These are phyloP conservation scores for Exophiala alcalophila DNA, from an alignment of 2,329 filamentous ascomycete genomes.

Conservation along the genomic window DNA sequence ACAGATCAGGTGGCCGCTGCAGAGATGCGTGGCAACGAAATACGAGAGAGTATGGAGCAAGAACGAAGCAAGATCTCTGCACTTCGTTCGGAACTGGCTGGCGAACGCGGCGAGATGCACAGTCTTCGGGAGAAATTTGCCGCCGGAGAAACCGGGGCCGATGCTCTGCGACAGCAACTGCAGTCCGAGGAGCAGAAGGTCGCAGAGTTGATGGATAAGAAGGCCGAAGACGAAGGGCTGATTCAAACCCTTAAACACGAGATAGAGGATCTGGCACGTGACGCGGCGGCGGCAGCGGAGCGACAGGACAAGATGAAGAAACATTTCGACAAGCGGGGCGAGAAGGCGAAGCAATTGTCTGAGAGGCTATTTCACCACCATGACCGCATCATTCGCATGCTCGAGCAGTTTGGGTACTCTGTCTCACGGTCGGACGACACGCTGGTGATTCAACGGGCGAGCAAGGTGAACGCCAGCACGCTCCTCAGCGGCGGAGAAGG, in stretches of 20 bases:
- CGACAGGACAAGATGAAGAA: conserved; percentile 40
- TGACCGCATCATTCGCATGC: conserved; percentile 73
- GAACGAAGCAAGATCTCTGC: conserved; percentile 48
- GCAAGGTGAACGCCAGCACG: conserved; percentile 52
- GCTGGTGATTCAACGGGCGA: conserved; percentile 72
- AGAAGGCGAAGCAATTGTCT: conserved; percentile 76
- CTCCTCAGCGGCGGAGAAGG: conserved; percentile 38
- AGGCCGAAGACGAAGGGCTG: conserved; percentile 73
- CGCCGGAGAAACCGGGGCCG: conserved; percentile 79
- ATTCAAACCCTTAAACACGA: conserved; percentile 74
- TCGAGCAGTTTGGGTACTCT: conserved; percentile 83
- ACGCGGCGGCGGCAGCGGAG: conserved; percentile 36
- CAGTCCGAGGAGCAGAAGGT: conserved; percentile 73
- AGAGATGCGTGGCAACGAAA: conserved; percentile 51
- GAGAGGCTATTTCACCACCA: conserved; percentile 80
- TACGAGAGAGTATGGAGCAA: conserved; percentile 54
- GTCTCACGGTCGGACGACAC: conserved; percentile 69
- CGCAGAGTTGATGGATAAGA: conserved; percentile 63
- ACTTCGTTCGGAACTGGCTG: conserved; percentile 54
- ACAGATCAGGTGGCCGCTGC: conserved; percentile 50
- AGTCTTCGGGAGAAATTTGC: conserved; percentile 68
- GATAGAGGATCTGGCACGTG: conserved; percentile 65
- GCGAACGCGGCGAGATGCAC: conserved; percentile 67
- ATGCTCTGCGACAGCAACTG: conserved; percentile 70
- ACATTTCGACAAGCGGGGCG: conserved; percentile 67